Evolutionary conservation across 2,329 filamentous ascomycete species (phyloP), one percentile per base, ranked within the genome.

Genomic region (Blumeriella jaapii): DNA sequence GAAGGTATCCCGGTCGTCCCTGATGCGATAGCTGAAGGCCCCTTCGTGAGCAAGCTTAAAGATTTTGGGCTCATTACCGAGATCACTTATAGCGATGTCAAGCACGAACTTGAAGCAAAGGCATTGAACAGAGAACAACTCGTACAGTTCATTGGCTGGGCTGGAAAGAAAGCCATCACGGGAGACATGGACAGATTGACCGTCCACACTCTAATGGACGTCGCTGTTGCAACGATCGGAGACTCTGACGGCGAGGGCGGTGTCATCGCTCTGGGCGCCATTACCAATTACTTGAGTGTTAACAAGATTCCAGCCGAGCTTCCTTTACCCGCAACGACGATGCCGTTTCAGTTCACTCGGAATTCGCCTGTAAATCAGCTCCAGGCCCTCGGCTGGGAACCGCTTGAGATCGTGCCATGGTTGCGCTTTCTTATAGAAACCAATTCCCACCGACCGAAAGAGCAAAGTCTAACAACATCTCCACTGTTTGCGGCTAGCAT

Each of bases 1-100:
- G 79, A 87, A 38, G 82, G 82, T 20, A 91, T 98, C 42, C 86
- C 91, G 0, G 77, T 93, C 24, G 67, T 96, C 3, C 82, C 89
- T 1, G 74, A 83, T 28, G 76, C 79, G 40, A 68, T 96, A 48
- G 74, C 78, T 39, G 68, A 76, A 7, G 71, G 69, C n/a, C 68
- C 69, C 0, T 93, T 98, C 49, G 74, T 96, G 39, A 70, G 70
- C 39, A 86, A 83, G 49, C 61, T 98, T 29, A 78, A 79, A 38
- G 82, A 87, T 22, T 91, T 86, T 54, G 86, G 84, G 1, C 67
- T 96, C 37, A 71, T 98, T n/a, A 82, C 77, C 1, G 78, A 86
- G 45, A 82, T 96, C 38, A 94, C 84, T 0, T 78, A 91, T 17
- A 72, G 76, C 4, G 91, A 98, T 54, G 84, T 98, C 41, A 82